A percentile compares a stretch with the other conserved stretches of the same genome.
Evolutionary conservation across 2,329 filamentous ascomycete genomes (phyloP).

Genomic region (Pyrenochaeta sp.): DNA sequence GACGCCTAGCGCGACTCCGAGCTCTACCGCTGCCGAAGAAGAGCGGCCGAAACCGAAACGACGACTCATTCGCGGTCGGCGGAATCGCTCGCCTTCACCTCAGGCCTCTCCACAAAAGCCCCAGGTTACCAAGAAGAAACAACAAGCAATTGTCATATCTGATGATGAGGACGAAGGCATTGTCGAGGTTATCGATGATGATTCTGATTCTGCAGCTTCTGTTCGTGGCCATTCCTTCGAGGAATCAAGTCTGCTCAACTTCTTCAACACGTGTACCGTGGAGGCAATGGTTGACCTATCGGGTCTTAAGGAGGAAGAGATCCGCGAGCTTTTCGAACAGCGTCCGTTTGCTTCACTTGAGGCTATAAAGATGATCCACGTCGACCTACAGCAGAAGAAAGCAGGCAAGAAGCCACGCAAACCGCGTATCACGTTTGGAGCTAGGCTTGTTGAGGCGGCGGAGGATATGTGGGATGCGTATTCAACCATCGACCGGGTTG

Average conservation of each 20-base stretch:
- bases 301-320: constrained; percentile 72
- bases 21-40: constrained; percentile 12
- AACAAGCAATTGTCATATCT: constrained; percentile 23
- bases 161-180: constrained; percentile 45
- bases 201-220: constrained; percentile 53
- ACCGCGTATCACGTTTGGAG: constrained; percentile 64
- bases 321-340: constrained; percentile 72
- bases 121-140: constrained; percentile 22
- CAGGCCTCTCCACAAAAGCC: constrained; percentile 23
- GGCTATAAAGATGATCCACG: constrained; percentile 70
- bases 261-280: constrained; percentile 80
- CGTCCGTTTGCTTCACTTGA: constrained; percentile 76
- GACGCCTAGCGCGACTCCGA: constrained; percentile 20
- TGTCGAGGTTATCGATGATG: constrained; percentile 47
- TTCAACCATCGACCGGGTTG: constrained; percentile 82
- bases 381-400: constrained; percentile 32
- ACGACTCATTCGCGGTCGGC: constrained; percentile 60
- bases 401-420: constrained; percentile 46
- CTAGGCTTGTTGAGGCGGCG: constrained; percentile 71
- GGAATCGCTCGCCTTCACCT: constrained; percentile 39
- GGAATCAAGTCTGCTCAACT: constrained; percentile 71
- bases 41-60: constrained; percentile 40
- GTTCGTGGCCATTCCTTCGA: constrained; percentile 43
- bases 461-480: constrained; percentile 80
- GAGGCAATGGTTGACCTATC: constrained; percentile 84